Base-by-base conservation (phyloP, 257 asterid genomes). In the Jasminum sambac region DNA sequence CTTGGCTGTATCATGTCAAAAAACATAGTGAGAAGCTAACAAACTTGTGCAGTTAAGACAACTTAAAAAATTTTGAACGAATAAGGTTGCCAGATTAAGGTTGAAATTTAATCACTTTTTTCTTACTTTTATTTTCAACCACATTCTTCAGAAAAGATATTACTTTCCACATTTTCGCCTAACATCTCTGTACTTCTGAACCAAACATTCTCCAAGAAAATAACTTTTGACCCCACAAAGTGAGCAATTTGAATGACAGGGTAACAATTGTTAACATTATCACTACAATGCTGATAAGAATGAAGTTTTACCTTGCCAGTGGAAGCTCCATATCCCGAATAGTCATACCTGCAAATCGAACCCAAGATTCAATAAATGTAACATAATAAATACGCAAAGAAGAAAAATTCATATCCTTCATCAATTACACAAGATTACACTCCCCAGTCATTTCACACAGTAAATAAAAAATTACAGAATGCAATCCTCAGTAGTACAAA, bases 301-400 rank as follows among this genome's bases (percentile, higher is more conserved):
- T 14, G 72, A 74, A 64, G 58, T 77, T 77, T 73, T 84, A 95
- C 99, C 95, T 95, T 84, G 65, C 99, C 99, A 5, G 96, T 91
- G 12, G 98, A 95, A 75, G 96, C 98, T 72, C 99, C 99, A 80
- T 95, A 95, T 63, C 99, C 99, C 61, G 99, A 95, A 78, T 95
- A 95, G 68, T 95, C 99, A 67, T 91, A 95, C 81, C 99, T 95
- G 92, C 83, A 83, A 8, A 43, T 63, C 8, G 42, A 67, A 62
- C 66, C 37, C 52, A 44, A 63, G 74, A 76, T 52, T 26, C 24
- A 72, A 52, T 72, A 19, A 41, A 26, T 26, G 30, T 39, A 34
- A 52, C 24, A 25, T 52, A 2, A 46, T 34, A 24, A 23, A 40
- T 19, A 63, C 50, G 39, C 8, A 57, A 41, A 68, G 25, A 43